These are phyloP conservation scores for Vitis cinerea DNA, from an alignment of 164 flowering plant genomes.

Conservation along the genomic window DNA sequence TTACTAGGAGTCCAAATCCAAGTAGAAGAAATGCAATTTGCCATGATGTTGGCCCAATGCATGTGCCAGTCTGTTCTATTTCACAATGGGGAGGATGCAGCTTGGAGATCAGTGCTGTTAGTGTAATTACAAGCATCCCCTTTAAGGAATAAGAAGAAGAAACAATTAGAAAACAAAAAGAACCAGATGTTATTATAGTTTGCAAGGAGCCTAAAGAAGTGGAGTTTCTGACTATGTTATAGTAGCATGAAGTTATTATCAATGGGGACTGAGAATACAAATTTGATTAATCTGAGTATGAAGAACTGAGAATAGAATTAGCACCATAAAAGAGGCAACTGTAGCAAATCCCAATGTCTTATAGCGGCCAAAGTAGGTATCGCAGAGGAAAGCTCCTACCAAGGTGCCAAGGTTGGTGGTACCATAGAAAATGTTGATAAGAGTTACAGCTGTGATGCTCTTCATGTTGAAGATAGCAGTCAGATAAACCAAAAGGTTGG, in stretches of 20 bases:
- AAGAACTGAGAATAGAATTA: too few species aligned
- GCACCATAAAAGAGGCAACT: slow-evolving; percentile 57
- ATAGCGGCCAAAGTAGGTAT: slow-evolving; percentile 67
- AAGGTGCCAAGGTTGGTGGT: slow-evolving; percentile 51
- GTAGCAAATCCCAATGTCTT: slow-evolving; percentile 54
- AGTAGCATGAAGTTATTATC: too few species aligned
- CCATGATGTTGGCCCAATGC: slow-evolving; percentile 10
- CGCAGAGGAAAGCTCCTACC: slow-evolving; percentile 68
- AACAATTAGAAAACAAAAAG: too few species aligned
- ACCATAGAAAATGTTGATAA: slow-evolving; percentile 62
- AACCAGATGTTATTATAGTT: too few species aligned
- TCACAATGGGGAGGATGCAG: slow-evolving; percentile 18
- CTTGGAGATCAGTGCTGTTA: slow-evolving; percentile 23
- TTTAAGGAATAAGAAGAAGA: background rate
- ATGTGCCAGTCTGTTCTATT: background rate
- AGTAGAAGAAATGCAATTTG: slow-evolving; percentile 15
- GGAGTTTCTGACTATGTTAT: too few species aligned
- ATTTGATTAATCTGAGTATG: too few species aligned
- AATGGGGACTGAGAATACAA: too few species aligned
- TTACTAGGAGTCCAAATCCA: slow-evolving; percentile 9
- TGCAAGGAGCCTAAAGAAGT: too few species aligned
- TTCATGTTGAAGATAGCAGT: slow-evolving; percentile 52
- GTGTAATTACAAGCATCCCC: slow-evolving; percentile 17
- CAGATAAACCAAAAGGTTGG: slow-evolving; percentile 71
- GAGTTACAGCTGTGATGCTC: slow-evolving; percentile 46